These are phyloP conservation scores for Venturia aucupariae DNA, from an alignment of 2,329 filamentous ascomycete genomes.

Conservation along the genomic window DNA sequence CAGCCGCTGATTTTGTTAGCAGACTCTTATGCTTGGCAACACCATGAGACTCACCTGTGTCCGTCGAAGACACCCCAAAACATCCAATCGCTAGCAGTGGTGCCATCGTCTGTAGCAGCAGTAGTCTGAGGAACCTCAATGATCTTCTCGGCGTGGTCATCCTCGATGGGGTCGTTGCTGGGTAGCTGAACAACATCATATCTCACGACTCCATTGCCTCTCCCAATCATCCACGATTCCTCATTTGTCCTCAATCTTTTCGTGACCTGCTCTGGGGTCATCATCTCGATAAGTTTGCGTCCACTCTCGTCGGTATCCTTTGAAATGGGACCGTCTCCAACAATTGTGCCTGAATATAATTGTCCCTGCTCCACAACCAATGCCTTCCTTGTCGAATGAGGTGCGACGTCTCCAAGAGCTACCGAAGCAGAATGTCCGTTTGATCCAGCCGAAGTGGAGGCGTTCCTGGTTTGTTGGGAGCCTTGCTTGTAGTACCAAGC, in stretches of 20 bases:
- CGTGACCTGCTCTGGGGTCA: slow-evolving; percentile 88
- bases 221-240: slow-evolving; percentile 81
- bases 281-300: slow-evolving; percentile 84
- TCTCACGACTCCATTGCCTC: slow-evolving; percentile 82
- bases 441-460: neutral
- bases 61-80: slow-evolving; percentile 99
- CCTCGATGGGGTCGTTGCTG: slow-evolving; percentile 95
- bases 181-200: slow-evolving; percentile 93
- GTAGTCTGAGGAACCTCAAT: slow-evolving; percentile 69
- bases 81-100: slow-evolving; percentile 81
- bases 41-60: slow-evolving; percentile 57
- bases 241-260: slow-evolving; percentile 82
- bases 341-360: slow-evolving; percentile 77
- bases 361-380: slow-evolving; percentile 85
- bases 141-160: slow-evolving; percentile 97
- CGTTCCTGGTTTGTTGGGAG: neutral
- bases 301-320: slow-evolving; percentile 83
- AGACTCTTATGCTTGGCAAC: neutral
- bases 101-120: slow-evolving; percentile 45
- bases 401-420: slow-evolving; percentile 3
- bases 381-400: slow-evolving; percentile 48
- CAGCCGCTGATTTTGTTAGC: slow-evolving; percentile 56
- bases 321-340: slow-evolving; percentile 75
- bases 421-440: slow-evolving; percentile 9
- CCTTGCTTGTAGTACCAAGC: slow-evolving; percentile 51